Evolutionary conservation across 768 basidiomycete genomes (phyloP).

Genomic region (Cyathus striatus): DNA sequence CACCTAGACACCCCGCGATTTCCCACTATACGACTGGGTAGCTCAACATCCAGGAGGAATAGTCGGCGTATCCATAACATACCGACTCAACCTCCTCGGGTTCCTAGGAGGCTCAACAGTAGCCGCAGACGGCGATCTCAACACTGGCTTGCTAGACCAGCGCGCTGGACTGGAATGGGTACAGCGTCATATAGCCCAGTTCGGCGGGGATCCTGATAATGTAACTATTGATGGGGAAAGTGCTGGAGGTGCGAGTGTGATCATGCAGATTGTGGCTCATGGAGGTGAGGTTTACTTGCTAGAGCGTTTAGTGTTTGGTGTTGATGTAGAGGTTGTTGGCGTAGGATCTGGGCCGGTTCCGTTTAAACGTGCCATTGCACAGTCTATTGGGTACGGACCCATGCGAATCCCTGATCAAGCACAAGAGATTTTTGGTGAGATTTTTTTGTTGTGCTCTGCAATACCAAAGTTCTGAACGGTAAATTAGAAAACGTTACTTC

Average conservation of each 20-base stretch:
- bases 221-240: slow-evolving; percentile 32
- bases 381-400: slow-evolving; percentile 38
- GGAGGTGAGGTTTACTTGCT: no score
- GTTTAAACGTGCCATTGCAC: slow-evolving; percentile 34
- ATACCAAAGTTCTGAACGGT: no score
- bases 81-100: slow-evolving; percentile 22
- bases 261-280: slow-evolving; percentile 39
- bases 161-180: slow-evolving; percentile 34
- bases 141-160: slow-evolving; percentile 36
- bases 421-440: slow-evolving; percentile 27
- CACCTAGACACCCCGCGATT: slow-evolving; percentile 40
- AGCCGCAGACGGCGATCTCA: slow-evolving; percentile 31
- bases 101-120: slow-evolving; percentile 15
- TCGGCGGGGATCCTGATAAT: slow-evolving; percentile 26
- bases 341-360: slow-evolving; percentile 26
- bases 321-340: no score
- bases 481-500: slow-evolving; percentile 19
- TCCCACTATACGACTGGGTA: slow-evolving; percentile 44
- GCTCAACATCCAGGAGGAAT: slow-evolving; percentile 31
- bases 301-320: no score
- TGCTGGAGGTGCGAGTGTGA: slow-evolving; percentile 38
- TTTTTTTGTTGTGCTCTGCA: neutral
- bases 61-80: slow-evolving; percentile 26
- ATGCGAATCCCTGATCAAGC: slow-evolving; percentile 20
- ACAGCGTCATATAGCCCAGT: slow-evolving; percentile 26